Base-by-base conservation (phyloP, 257 asterid species). In the Forsythia viridissima region DNA sequence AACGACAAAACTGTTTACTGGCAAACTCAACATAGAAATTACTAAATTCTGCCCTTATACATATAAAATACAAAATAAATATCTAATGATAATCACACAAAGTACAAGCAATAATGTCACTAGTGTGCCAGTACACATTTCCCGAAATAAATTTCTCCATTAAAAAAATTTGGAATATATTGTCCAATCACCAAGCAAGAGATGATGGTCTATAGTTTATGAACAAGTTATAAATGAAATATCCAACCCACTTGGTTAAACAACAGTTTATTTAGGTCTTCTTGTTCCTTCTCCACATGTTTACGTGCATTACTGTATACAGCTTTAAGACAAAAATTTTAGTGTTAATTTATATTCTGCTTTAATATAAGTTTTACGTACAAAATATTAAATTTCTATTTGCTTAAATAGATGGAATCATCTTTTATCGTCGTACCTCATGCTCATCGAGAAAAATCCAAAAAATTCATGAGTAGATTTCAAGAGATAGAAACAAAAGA, bases 221-320 rank as follows among this genome's bases (percentile, higher is more conserved):
- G 51, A 75, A 80, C 41, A 72, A 57, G 48, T 41, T 3, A 65
- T 15, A 16, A 38, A 82, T 39, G 37, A 70, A 74, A 7, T 46
- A 68, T 48, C 57, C 43, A 75, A 86, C 91, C 76, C 73, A 96
- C 99, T 98, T 93, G 97, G 16, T 88, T 81, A 86, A 91, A 90
- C 84, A 96, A 74, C 76, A 92, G 80, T 77, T 77, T 88, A 71
- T 90, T 96, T 77, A 82, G 89, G 84, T 96, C 99, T 67, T 96
- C 98, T 80, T 93, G 97, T 89, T 96, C 99, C 84, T 91, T 96
- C 85, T 96, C 98, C 82, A 92, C 90, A 68, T 92, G 97, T 77
- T 88, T 96, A 76, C 97, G 93, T 73, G 99, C 94, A 82, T 96
- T 98, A 41, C 97, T 97, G 42, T 92, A 96, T 37, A 89, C 81